Base-by-base conservation (phyloP, 768 basidiomycete species). In the Strobilomyces confusus region DNA sequence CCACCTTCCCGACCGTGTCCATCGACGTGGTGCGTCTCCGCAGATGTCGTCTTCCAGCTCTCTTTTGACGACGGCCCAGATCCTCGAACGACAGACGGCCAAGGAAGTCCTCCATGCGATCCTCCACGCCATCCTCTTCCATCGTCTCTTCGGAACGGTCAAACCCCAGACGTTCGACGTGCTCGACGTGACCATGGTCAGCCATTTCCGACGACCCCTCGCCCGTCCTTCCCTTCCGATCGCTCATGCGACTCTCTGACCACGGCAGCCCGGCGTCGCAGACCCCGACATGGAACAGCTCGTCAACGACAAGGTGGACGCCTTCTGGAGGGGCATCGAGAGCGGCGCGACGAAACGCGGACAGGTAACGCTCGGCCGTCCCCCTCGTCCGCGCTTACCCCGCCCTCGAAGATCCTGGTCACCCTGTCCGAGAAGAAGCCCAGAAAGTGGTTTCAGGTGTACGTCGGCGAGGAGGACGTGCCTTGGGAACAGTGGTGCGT, bases 401-500 rank as follows among this genome's bases (percentile, higher is more conserved):
- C 12, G 9, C 11, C 2, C 2, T 4, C 9, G 32, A 6, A 61
- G 90, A 84, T 92, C 30, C 67, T 77, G 11, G 79, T 92, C 19
- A 89, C 84, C 0, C 82, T 92, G 57, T 86, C 87, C 2, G 89
- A 91, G 66, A 87, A 84, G 66, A 78, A 81, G 44, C 80, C 81
- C 11, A 86, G 84, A 69, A 92, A 89, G 15, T 91, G 89, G 89
- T 88, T 90, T 60, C 78, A 78, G 48, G 80, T 81, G 12, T 83
- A 83, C 37, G 75, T 78, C 59, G 84, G 79, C 1, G 87, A 92
- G 71, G 90, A 92, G 64, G 88, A 92, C 23, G 81, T 91, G 14
- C 82, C 89, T 48, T 92, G 90, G 90, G 91, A 92, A 66, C 83
- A 89, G 69, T 92, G 90, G 90, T 89, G 13, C 7, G 74, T 59